phyloP scores from a whole-genome alignment of 306 rosid species.

The Comarum palustre region DNA sequence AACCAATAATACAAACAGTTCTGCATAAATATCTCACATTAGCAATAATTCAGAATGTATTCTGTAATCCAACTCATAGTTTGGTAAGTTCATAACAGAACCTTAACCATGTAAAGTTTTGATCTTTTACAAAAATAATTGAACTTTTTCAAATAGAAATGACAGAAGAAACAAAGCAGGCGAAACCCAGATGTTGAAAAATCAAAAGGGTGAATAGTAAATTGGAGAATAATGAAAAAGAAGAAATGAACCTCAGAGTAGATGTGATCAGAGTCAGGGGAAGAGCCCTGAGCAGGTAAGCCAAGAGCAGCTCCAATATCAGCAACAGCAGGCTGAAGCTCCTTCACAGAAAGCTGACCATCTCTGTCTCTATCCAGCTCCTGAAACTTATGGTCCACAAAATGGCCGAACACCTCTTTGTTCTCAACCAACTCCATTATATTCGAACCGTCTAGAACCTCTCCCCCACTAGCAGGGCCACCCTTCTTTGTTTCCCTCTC shows the following conservation, averaged over 20 bases:
- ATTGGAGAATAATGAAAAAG: neutral
- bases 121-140: neutral
- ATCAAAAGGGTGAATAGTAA: neutral
- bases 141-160: slow-evolving; percentile 1
- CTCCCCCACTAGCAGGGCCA: slow-evolving; percentile 27
- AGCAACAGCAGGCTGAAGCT: slow-evolving; percentile 92
- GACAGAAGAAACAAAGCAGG: neutral
- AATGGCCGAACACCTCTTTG: slow-evolving; percentile 59
- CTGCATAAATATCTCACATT: neutral
- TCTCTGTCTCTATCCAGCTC: slow-evolving; percentile 81
- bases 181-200: neutral
- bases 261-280: slow-evolving; percentile 74
- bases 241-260: slow-evolving; percentile 58
- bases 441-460: slow-evolving; percentile 91
- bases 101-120: neutral
- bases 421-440: slow-evolving; percentile 92
- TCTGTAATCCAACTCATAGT: neutral
- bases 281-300: slow-evolving; percentile 75
- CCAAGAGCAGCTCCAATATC: slow-evolving; percentile 97
- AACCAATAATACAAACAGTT: neutral
- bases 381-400: slow-evolving; percentile 76
- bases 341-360: slow-evolving; percentile 77
- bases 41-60: neutral
- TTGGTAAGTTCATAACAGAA: neutral
- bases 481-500: slow-evolving; percentile 28